Base-by-base conservation (phyloP, 192 early-diverging fungal species). In the Coemansia reversa region DNA sequence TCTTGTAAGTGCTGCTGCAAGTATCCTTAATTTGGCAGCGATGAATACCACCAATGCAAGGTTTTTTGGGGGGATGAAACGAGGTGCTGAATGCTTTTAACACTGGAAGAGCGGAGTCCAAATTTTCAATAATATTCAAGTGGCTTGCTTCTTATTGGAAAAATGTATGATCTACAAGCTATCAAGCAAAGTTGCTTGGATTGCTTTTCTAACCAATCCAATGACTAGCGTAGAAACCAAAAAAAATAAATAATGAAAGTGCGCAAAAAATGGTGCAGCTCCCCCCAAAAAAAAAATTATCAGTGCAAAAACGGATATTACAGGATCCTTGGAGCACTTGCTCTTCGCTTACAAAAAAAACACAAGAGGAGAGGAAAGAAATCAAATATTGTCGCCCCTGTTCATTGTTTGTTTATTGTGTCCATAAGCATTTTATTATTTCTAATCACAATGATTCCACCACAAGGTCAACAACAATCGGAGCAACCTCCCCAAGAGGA, bases 401-500 rank as follows among this genome's bases (percentile, higher is more conserved):
- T 45, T 45, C 14, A 16, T 16, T 16, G 3, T 16, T 45, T 16
- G 9, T 45, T 45, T 12, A 45, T 45, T 45, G 1, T 27, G 27
- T 27, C 27, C 27, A 27, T 27, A 27, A 27, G 3, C 27, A 27
- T 16, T 16, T 45, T 16, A 16, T 16, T 45, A 16, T 5, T 3
- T 16, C 2, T 3, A 45, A 1, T 2, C 39, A 14, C 14, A 45
- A 45, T 45, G 39, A 11, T 45, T 45, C 39, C 39, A 4, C 39
- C 39, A 45, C 39, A 45, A 14, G 39, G 16, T 16, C 39, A 45
- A 16, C 39, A 45, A 14, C 39, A 45, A 45, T 49, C 33, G 12
- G 60, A 62, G 19, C 47, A 62, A 28, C 60, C 9, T 25, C 14
- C 23, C 51, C 23, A 27, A 14, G 51, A 23, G 11, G 51, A 19